These are phyloP conservation scores for Ustilago cynodontis DNA, from an alignment of 1,284 basidiomycete genomes.

Conservation along the genomic window DNA sequence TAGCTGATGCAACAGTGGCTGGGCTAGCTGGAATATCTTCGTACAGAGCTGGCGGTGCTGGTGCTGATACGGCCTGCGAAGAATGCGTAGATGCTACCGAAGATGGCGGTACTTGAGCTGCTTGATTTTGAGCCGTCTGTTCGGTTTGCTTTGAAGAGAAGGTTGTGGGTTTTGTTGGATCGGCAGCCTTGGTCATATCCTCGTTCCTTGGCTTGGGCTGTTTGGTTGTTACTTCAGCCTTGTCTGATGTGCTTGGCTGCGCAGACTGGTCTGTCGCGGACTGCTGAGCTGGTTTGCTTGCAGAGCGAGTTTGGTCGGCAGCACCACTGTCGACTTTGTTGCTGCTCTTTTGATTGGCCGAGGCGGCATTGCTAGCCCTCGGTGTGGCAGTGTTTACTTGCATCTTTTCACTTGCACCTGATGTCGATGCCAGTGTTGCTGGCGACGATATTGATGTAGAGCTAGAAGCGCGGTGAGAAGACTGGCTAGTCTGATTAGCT, in stretches of 20 bases:
- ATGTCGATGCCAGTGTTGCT: conserved; percentile 4
- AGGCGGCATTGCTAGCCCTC: background rate
- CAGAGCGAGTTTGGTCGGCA: background rate
- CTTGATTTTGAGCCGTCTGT: conserved; percentile 8
- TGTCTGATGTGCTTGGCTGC: background rate
- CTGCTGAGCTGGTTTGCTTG: conserved; percentile 1
- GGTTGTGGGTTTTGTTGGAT: background rate
- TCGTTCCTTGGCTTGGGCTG: conserved; percentile 3
- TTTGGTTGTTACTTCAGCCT: background rate
- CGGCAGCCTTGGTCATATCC: background rate
- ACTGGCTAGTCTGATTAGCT: conserved; percentile 3
- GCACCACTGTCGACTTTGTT: background rate
- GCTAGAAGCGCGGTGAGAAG: conserved; percentile 9
- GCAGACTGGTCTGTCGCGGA: background rate
- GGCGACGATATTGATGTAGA: conserved; percentile 23
- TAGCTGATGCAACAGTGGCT: conserved; percentile 46
- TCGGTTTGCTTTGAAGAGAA: background rate
- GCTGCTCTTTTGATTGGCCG: conserved; percentile 1
- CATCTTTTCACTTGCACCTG: conserved; percentile 2
- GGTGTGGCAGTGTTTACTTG: background rate
- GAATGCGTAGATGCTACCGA: conserved; percentile 1
- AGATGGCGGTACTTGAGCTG: conserved; percentile 18
- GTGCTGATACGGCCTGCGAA: background rate
- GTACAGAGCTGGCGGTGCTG: conserved; percentile 5
- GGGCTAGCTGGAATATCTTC: conserved; percentile 44